Percentiles rank a stretch among this genome's conserved stretches.
Evolutionary conservation across 306 rosid genomes (phyloP).

Genomic region (Benincasa hispida): DNA sequence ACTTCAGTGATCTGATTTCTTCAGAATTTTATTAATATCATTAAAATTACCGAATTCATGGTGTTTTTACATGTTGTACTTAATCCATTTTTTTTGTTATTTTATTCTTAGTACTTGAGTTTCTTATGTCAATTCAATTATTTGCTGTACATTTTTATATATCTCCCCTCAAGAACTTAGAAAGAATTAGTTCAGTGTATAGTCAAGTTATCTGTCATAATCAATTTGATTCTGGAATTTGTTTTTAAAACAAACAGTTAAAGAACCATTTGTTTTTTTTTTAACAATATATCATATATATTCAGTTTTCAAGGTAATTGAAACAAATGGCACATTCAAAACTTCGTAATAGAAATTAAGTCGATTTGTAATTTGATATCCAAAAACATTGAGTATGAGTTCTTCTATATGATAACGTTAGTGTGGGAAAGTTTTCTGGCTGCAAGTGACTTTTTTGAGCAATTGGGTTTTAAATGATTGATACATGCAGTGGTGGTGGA

Average conservation of each 20-base stretch:
- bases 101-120: neutral
- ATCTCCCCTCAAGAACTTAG: neutral
- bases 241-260: neutral
- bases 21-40: neutral
- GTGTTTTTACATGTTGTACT: neutral
- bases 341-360: neutral
- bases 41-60: neutral
- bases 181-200: neutral
- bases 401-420: neutral
- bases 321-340: neutral
- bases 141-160: neutral
- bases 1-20: neutral
- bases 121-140: neutral
- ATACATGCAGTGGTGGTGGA: conserved; percentile 71
- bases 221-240: neutral
- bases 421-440: neutral
- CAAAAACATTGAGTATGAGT: neutral
- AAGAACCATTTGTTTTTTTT: neutral
- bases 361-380: neutral
- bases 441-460: neutral
- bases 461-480: neutral
- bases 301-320: neutral
- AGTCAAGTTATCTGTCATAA: neutral
- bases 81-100: neutral
- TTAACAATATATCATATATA: too few relatives aligned